phyloP scores from a whole-genome alignment of 2,329 filamentous ascomycete species.

The Colletotrichum tamarilloi region DNA sequence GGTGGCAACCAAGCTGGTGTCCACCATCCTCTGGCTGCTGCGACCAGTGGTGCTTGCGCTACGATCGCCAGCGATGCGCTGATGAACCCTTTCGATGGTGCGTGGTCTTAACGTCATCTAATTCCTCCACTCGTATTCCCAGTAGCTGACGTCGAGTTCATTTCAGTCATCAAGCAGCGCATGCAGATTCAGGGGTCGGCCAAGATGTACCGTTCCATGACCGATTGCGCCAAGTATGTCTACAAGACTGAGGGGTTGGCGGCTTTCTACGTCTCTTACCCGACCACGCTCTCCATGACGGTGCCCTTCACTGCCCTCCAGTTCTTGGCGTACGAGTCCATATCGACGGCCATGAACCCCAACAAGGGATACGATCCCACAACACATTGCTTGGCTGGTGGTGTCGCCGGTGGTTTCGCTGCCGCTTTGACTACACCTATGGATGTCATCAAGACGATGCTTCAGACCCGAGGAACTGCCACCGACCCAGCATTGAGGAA shows the following conservation, averaged over 20 bases:
- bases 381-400: slow-evolving; percentile 93
- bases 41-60: slow-evolving; percentile 90
- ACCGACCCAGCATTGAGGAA: slow-evolving; percentile 82
- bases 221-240: slow-evolving; percentile 88
- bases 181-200: slow-evolving; percentile 99
- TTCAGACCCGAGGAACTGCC: slow-evolving; percentile 91
- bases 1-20: slow-evolving; percentile 89
- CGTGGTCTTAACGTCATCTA: slow-evolving; percentile 39
- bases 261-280: slow-evolving; percentile 98
- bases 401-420: slow-evolving; percentile 91
- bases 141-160: background rate
- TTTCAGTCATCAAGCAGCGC: slow-evolving; percentile 94
- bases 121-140: background rate
- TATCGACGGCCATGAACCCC: slow-evolving; percentile 94
- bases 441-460: slow-evolving; percentile 97
- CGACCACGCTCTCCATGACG: slow-evolving; percentile 97
- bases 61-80: slow-evolving; percentile 98
- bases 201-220: slow-evolving; percentile 84
- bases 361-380: slow-evolving; percentile 87
- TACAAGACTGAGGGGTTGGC: slow-evolving; percentile 88
- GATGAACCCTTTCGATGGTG: slow-evolving; percentile 99
- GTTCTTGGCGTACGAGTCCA: slow-evolving; percentile 97
- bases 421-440: slow-evolving; percentile 95
- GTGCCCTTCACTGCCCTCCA: slow-evolving; percentile 97
- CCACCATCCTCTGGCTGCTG: slow-evolving; percentile 93